Evolutionary conservation across 768 basidiomycete genomes (phyloP), one percentile per base, ranked within the genome.

Genomic region (Chalciporus chontae): DNA sequence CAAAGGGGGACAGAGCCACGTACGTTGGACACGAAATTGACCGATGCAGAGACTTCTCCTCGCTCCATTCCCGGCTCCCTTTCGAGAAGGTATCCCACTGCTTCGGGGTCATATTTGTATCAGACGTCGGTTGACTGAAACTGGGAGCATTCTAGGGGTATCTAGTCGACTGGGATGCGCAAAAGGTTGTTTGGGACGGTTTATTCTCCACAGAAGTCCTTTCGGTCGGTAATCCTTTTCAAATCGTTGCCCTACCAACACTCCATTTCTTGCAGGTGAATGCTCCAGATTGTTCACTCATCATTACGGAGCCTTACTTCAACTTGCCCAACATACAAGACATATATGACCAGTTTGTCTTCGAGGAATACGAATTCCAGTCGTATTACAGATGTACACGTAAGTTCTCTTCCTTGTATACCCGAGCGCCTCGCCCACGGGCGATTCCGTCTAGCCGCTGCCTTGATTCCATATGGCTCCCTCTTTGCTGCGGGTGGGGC

Each of bases 281-380:
- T 61, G 83, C 91, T 0, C 71, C 81, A 1, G 76, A 80, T 44
- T 81, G 86, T 0, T 84, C 87, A 4, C 73, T 97, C 31, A 73
- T 97, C 43, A 79, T 97, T 48, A 96, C 95, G 5, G 94, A 97
- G 69, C 93, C 94, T 5, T 91, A 90, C 64, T 90, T 95, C 77
- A 94, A 97, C 70, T 73, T 94, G 8, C 89, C 91, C 21, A 93
- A 91, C 62, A 80, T 96, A 11, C 90, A 93, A 69, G 90, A 93
- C 23, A 79, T 90, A 29, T 94, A 94, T 60, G 94, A 98, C 65
- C 92, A 97, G 68, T 88, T 98, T 64, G 76, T 95, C 3, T 97
- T 96, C 60, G 94, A 97, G 66, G 93, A 97, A 70, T 98, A 94
- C 71, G 94, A 94, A 60, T 96, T 95, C 64, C 75, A 78, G 41